Conservation (phyloP, 768 basidiomycete genomes). For the Boletales sp. region DNA sequence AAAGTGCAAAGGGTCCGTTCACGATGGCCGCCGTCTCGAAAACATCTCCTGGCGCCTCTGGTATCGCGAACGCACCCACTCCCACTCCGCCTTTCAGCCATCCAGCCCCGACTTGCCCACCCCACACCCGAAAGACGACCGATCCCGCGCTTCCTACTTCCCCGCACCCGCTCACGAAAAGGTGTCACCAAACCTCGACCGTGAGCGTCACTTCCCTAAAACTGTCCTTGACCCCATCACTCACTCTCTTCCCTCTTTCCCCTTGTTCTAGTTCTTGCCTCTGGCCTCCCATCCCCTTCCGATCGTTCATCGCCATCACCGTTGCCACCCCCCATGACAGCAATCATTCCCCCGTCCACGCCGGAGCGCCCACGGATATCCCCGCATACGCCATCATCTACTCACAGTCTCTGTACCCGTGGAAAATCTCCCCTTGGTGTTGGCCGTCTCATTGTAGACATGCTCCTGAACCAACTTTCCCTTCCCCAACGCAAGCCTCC, state of each 20-base stretch:
- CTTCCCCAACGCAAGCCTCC: conserved; percentile 17
- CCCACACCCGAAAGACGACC: conserved; percentile 17
- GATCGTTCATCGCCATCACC: conserved; percentile 28
- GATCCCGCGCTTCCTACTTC: conserved; percentile 25
- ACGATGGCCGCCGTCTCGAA: conserved; percentile 79
- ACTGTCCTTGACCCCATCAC: conserved; percentile 4
- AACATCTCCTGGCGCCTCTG: conserved; percentile 88
- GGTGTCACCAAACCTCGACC: conserved; percentile 6
- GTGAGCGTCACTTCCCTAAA: conserved; percentile 17
- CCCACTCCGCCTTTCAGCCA: conserved; percentile 26
- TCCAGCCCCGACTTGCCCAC: conserved; percentile 25
- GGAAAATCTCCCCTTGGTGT: conserved; percentile 28
- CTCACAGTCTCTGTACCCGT: conserved; percentile 10
- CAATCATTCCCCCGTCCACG: conserved; percentile 18
- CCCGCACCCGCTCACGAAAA: conserved; percentile 17
- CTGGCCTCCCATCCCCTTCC: conserved; percentile 25
- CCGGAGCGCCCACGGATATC: conserved; percentile 30
- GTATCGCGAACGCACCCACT: conserved; percentile 58
- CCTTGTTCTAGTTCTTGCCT: conserved; percentile 21
- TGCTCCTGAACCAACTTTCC: conserved; percentile 45
- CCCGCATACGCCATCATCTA: conserved; percentile 15
- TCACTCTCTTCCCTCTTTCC: conserved; percentile 11
- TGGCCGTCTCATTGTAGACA: conserved; percentile 55
- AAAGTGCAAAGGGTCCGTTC: conserved; percentile 74
- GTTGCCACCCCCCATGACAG: conserved; percentile 20